Evolutionary conservation across 306 rosid genomes (phyloP).

Genomic region (Luffa aegyptiaca): DNA sequence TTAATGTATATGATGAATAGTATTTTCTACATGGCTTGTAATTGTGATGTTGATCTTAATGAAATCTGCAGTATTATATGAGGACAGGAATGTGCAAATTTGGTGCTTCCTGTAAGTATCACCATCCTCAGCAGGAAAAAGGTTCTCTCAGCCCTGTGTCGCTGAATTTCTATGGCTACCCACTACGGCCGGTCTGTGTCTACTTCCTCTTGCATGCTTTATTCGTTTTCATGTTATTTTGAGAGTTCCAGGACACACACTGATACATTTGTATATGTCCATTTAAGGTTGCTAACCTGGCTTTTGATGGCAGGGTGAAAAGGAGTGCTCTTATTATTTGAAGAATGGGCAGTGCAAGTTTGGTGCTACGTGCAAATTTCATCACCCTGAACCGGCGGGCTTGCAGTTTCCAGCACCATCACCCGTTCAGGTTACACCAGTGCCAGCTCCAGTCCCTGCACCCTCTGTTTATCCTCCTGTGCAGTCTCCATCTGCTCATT

Average conservation of each 20-base stretch:
- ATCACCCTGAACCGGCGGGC: constrained; percentile 80
- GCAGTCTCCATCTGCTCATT: constrained; percentile 69
- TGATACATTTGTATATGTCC: not conserved
- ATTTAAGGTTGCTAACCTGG: not conserved
- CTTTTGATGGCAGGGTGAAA: constrained; percentile 65
- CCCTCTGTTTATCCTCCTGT: constrained; percentile 50
- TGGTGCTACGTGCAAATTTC: constrained; percentile 83
- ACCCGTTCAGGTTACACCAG: constrained; percentile 46
- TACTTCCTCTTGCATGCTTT: not conserved
- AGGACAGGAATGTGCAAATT: constrained; percentile 20
- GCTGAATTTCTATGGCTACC: constrained; percentile 27
- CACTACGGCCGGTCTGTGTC: constrained; percentile 29
- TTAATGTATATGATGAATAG: not conserved
- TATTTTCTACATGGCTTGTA: not conserved
- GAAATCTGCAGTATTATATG: constrained; percentile 13
- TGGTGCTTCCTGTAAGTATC: constrained; percentile 17
- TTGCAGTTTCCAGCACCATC: constrained; percentile 45
- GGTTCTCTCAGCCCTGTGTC: constrained; percentile 5
- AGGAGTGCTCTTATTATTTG: constrained; percentile 91
- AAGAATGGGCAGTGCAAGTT: constrained; percentile 97
- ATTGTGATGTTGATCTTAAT: not conserved
- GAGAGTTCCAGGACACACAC: not conserved
- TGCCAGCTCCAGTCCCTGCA: constrained; percentile 35
- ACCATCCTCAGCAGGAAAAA: constrained; percentile 15
- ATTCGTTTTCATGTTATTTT: not conserved